phyloP scores from a whole-genome alignment of 2,329 filamentous ascomycete genomes.

The Fusarium sp. region DNA sequence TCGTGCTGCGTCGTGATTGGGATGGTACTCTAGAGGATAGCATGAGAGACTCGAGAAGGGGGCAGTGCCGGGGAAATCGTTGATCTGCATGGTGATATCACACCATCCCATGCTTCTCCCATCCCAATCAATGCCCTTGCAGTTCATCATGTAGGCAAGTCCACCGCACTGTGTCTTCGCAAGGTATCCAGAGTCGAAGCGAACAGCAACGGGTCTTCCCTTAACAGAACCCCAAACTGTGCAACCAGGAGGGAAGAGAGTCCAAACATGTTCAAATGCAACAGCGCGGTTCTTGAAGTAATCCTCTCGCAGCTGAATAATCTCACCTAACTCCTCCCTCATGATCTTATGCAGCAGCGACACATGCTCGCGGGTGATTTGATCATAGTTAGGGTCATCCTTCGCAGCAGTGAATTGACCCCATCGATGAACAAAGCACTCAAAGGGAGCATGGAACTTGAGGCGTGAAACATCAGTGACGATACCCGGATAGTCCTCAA shows the following conservation, averaged over 20 bases:
- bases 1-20: constrained; percentile 48
- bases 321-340: constrained; percentile 59
- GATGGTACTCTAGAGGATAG: constrained; percentile 57
- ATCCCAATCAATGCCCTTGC: constrained; percentile 58
- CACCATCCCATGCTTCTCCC: constrained; percentile 57
- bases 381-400: constrained; percentile 53
- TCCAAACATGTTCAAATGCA: constrained; percentile 62
- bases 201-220: constrained; percentile 51
- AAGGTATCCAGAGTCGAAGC: constrained; percentile 51
- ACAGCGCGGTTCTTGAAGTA: constrained; percentile 63
- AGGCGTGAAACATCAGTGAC: constrained; percentile 67
- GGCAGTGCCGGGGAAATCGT: constrained; percentile 54
- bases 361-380: constrained; percentile 55
- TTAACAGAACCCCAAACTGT: constrained; percentile 52
- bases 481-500: constrained; percentile 68
- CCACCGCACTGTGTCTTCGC: constrained; percentile 50
- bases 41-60: constrained; percentile 54
- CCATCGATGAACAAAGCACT: constrained; percentile 74
- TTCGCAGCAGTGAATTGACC: constrained; percentile 54
- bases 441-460: constrained; percentile 68
- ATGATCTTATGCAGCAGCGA: constrained; percentile 58
- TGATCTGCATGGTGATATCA: constrained; percentile 47
- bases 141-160: constrained; percentile 50
- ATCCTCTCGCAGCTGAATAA: constrained; percentile 60
- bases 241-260: constrained; percentile 60